Base-by-base conservation (phyloP, 2,329 filamentous ascomycete species). In the Aotearoamyces nothofagi region DNA sequence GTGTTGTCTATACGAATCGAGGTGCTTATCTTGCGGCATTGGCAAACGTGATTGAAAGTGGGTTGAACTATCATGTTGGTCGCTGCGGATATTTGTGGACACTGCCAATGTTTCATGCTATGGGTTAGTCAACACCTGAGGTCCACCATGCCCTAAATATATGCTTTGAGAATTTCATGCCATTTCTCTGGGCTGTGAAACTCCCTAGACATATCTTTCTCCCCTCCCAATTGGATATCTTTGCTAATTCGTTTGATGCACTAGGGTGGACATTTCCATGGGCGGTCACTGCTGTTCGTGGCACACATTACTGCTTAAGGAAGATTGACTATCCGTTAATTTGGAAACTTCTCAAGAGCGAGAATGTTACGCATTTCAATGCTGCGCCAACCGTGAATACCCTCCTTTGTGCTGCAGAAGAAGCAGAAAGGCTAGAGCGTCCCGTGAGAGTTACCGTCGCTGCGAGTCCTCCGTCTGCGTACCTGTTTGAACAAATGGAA, bases 301-400 rank as follows among this genome's bases (percentile, higher is more conserved):
- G 87, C n/a, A 92, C 87, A 3, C 84, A 96, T 52, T 84, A 93
- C 50, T 94, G 86, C 45, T 61, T 98, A 11, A 70, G 90, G 35
- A 96, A 93, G 59, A 82, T 98, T 39, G 84, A 96, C 54, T 98
- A 98, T 49, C 72, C 81, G 0, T 63, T 87, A 33, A 92, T 98
- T 35, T 98, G 90, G 90, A 68, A 69, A 27, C 57, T 98, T 4
- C 58, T 98, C 17, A 92, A 84, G 46, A 69, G 83, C 29, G 81
- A 96, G 53, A 62, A 69, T 5, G 78, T 98, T 38, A 96, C 84
- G 1, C 90, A 98, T 53, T 96, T 92, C 58, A 92, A 87, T 47
- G 87, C 87, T 1, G 90, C 87, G 1, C 90, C 90, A 0, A 98
- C 90, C 0, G 90, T 98, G 29, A 96, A 96, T 51, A 98, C 87